phyloP scores from a whole-genome alignment of 2,329 filamentous ascomycete species.

The Monilinia fructigena region DNA sequence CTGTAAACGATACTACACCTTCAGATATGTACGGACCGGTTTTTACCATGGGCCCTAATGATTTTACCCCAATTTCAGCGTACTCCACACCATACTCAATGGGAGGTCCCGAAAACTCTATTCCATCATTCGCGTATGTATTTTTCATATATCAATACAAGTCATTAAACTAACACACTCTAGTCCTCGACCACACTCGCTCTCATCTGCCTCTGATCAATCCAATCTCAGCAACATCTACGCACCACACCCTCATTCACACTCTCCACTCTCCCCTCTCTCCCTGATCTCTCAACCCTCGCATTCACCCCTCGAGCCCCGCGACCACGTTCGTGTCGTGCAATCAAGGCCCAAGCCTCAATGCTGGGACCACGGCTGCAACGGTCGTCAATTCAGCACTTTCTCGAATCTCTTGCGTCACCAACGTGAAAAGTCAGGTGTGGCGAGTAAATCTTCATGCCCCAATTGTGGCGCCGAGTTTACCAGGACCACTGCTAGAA shows the following conservation, averaged over 20 bases:
- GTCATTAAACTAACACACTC: slow-evolving; percentile 21
- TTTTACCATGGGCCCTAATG: slow-evolving; percentile 38
- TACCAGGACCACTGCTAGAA: slow-evolving; percentile 82
- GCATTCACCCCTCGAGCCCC: slow-evolving; percentile 16
- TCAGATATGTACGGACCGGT: slow-evolving; percentile 39
- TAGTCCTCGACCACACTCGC: slow-evolving; percentile 35
- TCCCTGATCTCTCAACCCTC: slow-evolving; percentile 10
- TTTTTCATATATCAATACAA: background rate
- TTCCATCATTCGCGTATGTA: slow-evolving; percentile 36
- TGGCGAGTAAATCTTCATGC: slow-evolving; percentile 83
- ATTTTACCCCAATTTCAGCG: slow-evolving; percentile 33
- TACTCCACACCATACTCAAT: slow-evolving; percentile 36
- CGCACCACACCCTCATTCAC: slow-evolving; percentile 30
- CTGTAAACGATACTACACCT: slow-evolving; percentile 29
- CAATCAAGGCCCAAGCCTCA: slow-evolving; percentile 86
- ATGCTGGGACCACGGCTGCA: slow-evolving; percentile 97
- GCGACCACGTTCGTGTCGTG: slow-evolving; percentile 62
- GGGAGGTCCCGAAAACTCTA: slow-evolving; percentile 27
- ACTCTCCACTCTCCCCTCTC: slow-evolving; percentile 5
- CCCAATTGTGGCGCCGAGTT: slow-evolving; percentile 92
- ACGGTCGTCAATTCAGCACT: slow-evolving; percentile 91
- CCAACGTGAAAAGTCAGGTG: slow-evolving; percentile 91
- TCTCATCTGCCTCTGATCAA: slow-evolving; percentile 38
- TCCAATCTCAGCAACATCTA: slow-evolving; percentile 28
- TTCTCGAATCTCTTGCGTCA: slow-evolving; percentile 93